Evolutionary conservation across 169 alveolate genomes (phyloP), one percentile per base, ranked within the genome.

Genomic region (Cystoisospora suis): DNA sequence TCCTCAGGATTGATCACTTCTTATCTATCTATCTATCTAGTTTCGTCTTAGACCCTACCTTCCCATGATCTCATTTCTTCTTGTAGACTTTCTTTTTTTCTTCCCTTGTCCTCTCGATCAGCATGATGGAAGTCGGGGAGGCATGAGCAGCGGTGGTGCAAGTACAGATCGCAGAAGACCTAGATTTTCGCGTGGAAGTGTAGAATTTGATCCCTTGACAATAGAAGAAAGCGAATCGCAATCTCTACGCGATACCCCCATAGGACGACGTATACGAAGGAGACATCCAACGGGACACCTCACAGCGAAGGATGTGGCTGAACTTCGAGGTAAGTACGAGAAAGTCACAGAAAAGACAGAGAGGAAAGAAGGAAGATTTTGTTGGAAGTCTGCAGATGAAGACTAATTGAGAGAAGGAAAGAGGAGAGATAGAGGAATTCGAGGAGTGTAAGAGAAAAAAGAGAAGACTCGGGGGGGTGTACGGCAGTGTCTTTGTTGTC

Each of bases 241-340:
- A 7, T 46, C 83, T 6, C 6, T 46, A 29, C 9, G 47, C 23
- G 83, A 72, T 38, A 72, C 58, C 15, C 20, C 83, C 20, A 38
- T 38, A 27, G 83, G 83, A 38, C 46, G 56, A 34, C 83, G 83
- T 1, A 72, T 72, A 23, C 83, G 83, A n/a, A 27, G 32, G 83
- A 6, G 83, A 32, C 53, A 38, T 34, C 83, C 83, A 27, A 72
- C 83, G 56, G 83, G 83, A 38, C 83, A 17, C 29, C 83, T 72
- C 47, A 72, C 42, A 15, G 83, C 45, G 27, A 12, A 34, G 83
- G 58, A 32, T 38, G 42, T 72, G 15, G 83, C 83, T 17, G 83
- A 72, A 34, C 46, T 40, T 46, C 83, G 56, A 38, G 83, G 83
- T 72, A 40, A 3, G 53, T 6, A 69, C 9, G 15, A 29, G 29